Base-by-base conservation (phyloP, 768 basidiomycete genomes). In the Cystofilobasidium capitatum region DNA sequence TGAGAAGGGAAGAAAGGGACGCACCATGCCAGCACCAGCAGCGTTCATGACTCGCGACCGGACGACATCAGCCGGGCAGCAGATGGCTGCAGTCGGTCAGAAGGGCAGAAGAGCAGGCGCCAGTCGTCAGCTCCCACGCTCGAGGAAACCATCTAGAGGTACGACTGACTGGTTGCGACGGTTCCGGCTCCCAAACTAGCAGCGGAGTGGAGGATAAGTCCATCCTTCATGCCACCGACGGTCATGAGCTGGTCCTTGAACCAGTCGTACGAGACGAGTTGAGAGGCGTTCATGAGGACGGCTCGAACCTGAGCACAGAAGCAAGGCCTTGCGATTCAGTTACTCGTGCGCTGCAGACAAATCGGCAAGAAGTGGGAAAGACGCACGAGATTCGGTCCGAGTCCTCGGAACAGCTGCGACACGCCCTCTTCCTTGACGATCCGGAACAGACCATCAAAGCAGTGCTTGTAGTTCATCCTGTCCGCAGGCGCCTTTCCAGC, bases 191-290 rank as follows among this genome's bases (percentile, higher is more conserved):
- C 88, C 67, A 93, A 87, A 74, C 87, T 88, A 1, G 91, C 91
- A 0, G 87, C 84, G 72, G 91, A 90, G 74, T 94, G 91, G 66
- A 84, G 85, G 26, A 79, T 74, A 61, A 91, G 89, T 72, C 91
- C 91, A 71, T 94, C 91, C 0, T 86, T 77, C 71, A 93, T 87
- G 74, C 87, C 84, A 9, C 76, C 71, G 3, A 84, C 84, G 76
- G 85, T 85, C 58, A 92, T 77, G 7, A 93, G 79, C 73, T 89
- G 86, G 3, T 85, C 81, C 77, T 94, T 94, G 83, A 91, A 91
- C 76, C 88, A 90, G 76, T 94, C 91, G 73, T 94, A 94, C 85
- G 89, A 90, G 0, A 89, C 91, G 31, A 93, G 84, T 76, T 94
- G 91, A 78, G 86, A 88, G 17, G 66, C 64, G 64, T 65, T 65